phyloP scores from a whole-genome alignment of 306 rosid genomes.

The Cicer yamashitae region DNA sequence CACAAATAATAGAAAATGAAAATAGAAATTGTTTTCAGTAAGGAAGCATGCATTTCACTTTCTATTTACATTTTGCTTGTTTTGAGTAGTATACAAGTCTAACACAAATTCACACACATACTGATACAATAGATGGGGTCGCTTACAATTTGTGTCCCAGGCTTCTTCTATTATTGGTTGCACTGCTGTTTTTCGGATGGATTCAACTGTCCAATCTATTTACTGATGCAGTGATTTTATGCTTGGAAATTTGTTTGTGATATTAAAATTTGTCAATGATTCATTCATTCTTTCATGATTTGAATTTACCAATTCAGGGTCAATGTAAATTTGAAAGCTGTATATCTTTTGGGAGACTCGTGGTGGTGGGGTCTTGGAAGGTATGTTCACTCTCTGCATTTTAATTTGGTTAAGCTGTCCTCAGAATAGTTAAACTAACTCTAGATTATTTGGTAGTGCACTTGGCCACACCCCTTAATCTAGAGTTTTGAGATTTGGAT shows the following conservation, averaged over 20 bases:
- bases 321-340: slow-evolving; percentile 37
- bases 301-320: slow-evolving; percentile 41
- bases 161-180: slow-evolving; percentile 28
- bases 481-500: slow-evolving; percentile 42
- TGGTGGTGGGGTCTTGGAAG: slow-evolving; percentile 34
- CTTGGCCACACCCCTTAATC: slow-evolving; percentile 39
- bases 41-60: background rate
- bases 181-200: slow-evolving; percentile 2
- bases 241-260: slow-evolving; percentile 26
- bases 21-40: background rate
- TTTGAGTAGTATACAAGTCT: background rate
- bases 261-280: background rate
- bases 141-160: background rate
- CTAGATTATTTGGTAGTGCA: slow-evolving; percentile 36
- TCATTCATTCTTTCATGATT: slow-evolving; percentile 14
- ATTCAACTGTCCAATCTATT: slow-evolving; percentile 3
- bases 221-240: slow-evolving; percentile 1
- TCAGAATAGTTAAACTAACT: slow-evolving; percentile 28
- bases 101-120: slow-evolving; percentile 4
- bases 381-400: slow-evolving; percentile 25
- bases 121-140: background rate
- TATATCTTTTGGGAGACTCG: slow-evolving; percentile 28
- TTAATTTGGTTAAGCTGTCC: slow-evolving; percentile 36
- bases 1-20: no score
- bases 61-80: slow-evolving; percentile 18